These are phyloP conservation scores for Diddensiella caesifluorescens DNA, from an alignment of 805 yeast genomes.

Conservation along the genomic window DNA sequence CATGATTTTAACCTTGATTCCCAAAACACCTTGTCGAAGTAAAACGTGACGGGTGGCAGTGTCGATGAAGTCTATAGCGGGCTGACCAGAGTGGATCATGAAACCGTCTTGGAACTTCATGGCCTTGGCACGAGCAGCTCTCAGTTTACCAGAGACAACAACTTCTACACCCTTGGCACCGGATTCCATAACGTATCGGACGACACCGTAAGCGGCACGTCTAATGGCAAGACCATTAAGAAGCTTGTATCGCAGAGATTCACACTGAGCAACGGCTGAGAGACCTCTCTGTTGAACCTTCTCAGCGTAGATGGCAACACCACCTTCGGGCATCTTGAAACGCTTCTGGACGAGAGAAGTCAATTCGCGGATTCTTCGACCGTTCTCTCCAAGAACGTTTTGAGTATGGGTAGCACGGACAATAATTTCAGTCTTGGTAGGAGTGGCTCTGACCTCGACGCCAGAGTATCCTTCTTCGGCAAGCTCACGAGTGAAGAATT, in stretches of 20 bases:
- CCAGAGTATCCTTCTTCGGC: slow-evolving; percentile 99
- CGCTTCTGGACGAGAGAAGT: slow-evolving; percentile 97
- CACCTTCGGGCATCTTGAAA: slow-evolving; percentile 92
- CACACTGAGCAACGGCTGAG: slow-evolving; percentile 99
- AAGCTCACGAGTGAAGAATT: slow-evolving; percentile 99
- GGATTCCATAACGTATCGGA: slow-evolving; percentile 99
- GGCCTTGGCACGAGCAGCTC: slow-evolving; percentile 99
- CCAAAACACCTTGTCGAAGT: slow-evolving; percentile 99
- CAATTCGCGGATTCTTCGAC: slow-evolving; percentile 99
- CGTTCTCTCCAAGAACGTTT: slow-evolving; percentile 98
- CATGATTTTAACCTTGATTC: slow-evolving; percentile 99
- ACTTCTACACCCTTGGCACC: slow-evolving; percentile 99
- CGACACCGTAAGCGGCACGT: slow-evolving; percentile 99
- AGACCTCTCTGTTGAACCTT: slow-evolving; percentile 99
- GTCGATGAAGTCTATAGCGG: slow-evolving; percentile 97
- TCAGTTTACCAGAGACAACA: slow-evolving; percentile 98
- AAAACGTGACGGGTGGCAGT: slow-evolving; percentile 98
- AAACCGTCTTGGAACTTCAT: slow-evolving; percentile 99
- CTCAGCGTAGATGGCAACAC: slow-evolving; percentile 94
- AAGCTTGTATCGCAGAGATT: slow-evolving; percentile 96
- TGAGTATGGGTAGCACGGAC: slow-evolving; percentile 99
- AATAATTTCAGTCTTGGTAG: slow-evolving; percentile 96
- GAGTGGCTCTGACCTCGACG: slow-evolving; percentile 98
- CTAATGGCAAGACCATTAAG: slow-evolving; percentile 98
- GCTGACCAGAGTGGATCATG: slow-evolving; percentile 99